A percentile compares a stretch with the other conserved stretches of the same genome.
Evolutionary conservation across 148 eudicot genomes (phyloP).

Genomic region (Cornus controversa): DNA sequence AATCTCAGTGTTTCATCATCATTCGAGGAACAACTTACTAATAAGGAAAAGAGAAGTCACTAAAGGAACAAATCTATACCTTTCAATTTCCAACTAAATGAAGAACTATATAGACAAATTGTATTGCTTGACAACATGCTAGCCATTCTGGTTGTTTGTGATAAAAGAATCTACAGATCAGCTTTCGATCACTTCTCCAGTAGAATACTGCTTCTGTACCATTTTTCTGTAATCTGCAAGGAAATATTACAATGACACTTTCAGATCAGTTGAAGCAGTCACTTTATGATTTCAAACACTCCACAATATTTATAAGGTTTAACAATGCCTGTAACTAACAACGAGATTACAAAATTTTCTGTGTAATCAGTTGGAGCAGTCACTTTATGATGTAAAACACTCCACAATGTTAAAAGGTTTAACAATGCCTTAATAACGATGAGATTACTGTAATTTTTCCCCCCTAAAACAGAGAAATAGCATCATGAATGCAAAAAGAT

Average conservation of each 20-base stretch:
- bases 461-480: too few species aligned
- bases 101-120: background rate
- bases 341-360: background rate
- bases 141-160: background rate
- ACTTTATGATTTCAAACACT: background rate
- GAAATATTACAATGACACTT: background rate
- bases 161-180: slow-evolving; percentile 13
- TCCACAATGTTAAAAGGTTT: background rate
- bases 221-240: slow-evolving; percentile 46
- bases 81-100: slow-evolving; percentile 2
- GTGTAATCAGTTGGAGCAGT: background rate
- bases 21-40: background rate
- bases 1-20: slow-evolving; percentile 6
- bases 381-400: background rate
- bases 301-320: background rate
- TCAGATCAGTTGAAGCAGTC: background rate
- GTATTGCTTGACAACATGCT: background rate
- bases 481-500: too few species aligned
- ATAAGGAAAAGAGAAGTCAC: background rate
- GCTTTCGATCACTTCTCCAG: slow-evolving; percentile 36
- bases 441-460: too few species aligned
- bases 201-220: slow-evolving; percentile 38
- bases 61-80: background rate
- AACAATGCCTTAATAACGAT: too few species aligned
- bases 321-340: too few species aligned